Conservation (phyloP, 805 yeast species). For the Blastobotrys chiropterorum region DNA sequence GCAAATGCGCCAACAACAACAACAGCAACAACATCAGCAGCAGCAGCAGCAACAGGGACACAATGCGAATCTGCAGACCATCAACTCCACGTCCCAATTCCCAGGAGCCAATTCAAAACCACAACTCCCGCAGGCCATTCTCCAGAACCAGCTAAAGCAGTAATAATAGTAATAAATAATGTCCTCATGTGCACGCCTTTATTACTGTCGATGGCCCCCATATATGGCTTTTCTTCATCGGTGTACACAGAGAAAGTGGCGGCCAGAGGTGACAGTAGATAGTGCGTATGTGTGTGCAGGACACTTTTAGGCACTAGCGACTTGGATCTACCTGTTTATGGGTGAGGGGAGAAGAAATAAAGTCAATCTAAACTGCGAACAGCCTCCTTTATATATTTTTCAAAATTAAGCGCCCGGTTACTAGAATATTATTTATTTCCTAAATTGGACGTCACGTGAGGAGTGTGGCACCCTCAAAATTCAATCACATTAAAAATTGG, state of each 20-base stretch:
- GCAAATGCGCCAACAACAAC: neutral
- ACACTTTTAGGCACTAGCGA: neutral
- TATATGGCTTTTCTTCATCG: neutral
- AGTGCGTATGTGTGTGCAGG: neutral
- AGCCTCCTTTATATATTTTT: neutral
- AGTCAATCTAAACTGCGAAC: neutral
- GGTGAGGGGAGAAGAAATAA: neutral
- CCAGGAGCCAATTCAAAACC: neutral
- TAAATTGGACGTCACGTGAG: no score
- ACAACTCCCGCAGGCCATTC: neutral
- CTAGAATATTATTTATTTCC: neutral
- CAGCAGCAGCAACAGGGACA: conserved; percentile 2
- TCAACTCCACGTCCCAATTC: neutral
- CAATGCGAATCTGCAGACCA: neutral
- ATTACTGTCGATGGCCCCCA: no score
- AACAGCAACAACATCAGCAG: conserved; percentile 10
- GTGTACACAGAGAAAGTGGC: no score
- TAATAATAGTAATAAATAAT: neutral
- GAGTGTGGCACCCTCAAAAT: no score
- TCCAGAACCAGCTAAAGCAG: neutral
- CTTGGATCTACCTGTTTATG: neutral
- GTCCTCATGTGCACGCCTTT: no score
- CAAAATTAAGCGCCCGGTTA: neutral
- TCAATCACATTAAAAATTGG: no score
- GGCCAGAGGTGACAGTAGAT: no score